Conservation (phyloP, 148 eudicot genomes). For the Dianthus caryophyllus region DNA sequence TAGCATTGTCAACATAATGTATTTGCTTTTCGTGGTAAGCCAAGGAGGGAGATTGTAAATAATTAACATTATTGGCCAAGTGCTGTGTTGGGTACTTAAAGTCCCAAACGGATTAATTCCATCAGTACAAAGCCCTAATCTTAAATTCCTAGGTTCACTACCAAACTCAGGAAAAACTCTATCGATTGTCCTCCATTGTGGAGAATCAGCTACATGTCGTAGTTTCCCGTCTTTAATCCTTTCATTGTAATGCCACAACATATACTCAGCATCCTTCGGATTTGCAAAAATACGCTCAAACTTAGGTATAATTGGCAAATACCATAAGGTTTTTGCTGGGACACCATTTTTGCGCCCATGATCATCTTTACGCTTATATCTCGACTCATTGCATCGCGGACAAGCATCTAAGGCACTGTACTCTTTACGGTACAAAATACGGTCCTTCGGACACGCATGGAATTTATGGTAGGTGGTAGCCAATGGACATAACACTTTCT, state of each 20-base stretch:
- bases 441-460: no score
- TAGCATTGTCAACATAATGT: no score
- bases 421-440: no score
- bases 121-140: constrained; percentile 1
- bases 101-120: constrained; percentile 6
- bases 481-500: no score
- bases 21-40: no score
- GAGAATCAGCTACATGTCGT: background rate
- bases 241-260: background rate
- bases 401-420: background rate
- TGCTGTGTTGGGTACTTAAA: background rate
- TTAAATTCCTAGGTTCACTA: background rate
- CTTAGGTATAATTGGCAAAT: background rate
- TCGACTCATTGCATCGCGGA: background rate
- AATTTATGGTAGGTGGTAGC: no score
- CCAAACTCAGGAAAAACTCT: background rate
- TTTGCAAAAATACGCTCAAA: no score
- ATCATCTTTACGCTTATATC: no score
- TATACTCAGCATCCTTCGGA: background rate
- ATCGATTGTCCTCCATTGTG: background rate
- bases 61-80: no score
- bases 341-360: no score
- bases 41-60: no score
- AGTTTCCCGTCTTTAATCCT: background rate
- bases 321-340: no score